A percentile compares a stretch with the other conserved stretches of the same genome.
These are phyloP conservation scores for Xylaria sp. DNA, from an alignment of 2,329 filamentous ascomycete species.

Conservation along the genomic window DNA sequence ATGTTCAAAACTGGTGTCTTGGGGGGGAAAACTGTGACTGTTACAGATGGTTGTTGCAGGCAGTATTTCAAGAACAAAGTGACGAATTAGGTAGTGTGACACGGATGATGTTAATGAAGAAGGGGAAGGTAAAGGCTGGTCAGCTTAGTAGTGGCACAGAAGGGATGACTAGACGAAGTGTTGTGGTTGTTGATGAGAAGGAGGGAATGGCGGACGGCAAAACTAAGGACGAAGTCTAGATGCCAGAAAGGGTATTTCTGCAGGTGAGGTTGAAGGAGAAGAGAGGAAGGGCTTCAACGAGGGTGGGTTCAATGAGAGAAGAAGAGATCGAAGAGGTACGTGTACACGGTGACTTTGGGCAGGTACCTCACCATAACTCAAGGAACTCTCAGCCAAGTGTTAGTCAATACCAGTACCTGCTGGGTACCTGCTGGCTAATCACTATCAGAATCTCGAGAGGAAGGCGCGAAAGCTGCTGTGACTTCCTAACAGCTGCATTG, in stretches of 20 bases:
- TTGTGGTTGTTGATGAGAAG: not conserved
- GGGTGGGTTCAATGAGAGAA: constrained; percentile 7
- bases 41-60: not conserved
- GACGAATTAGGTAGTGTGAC: not conserved
- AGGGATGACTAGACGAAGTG: not conserved
- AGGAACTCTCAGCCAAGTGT: constrained; percentile 31
- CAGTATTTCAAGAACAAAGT: constrained; percentile 3
- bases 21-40: not conserved
- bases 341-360: constrained; percentile 12
- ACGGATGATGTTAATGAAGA: not conserved
- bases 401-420: constrained; percentile 28
- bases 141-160: not conserved
- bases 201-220: not conserved
- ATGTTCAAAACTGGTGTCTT: not conserved
- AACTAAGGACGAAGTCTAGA: not conserved
- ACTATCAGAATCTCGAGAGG: constrained; percentile 44
- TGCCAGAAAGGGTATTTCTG: too few species aligned
- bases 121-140: not conserved
- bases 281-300: not conserved
- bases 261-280: not conserved
- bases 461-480: constrained; percentile 16
- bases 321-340: not conserved
- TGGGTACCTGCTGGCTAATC: constrained; percentile 33
- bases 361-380: constrained; percentile 12
- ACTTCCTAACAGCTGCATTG: constrained; percentile 11